These are phyloP conservation scores for Aegilops longissima DNA, from an alignment of 176 grass and related monocot genomes.

Conservation along the genomic window DNA sequence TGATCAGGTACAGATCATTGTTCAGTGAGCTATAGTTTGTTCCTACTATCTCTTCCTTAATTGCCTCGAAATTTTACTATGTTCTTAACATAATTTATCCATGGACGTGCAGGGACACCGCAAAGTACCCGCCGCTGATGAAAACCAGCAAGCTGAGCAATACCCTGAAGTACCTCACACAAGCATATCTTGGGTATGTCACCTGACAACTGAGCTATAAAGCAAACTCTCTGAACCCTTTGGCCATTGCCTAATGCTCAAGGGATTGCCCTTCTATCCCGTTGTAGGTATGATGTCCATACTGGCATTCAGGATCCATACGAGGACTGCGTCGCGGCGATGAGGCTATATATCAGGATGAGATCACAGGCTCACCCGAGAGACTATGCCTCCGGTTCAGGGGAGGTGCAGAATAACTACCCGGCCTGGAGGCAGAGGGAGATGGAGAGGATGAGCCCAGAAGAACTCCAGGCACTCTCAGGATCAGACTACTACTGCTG, in stretches of 20 bases:
- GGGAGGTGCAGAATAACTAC: slow-evolving; percentile 66
- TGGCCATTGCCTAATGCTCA: not conserved
- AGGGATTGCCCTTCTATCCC: not conserved
- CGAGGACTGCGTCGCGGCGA: slow-evolving; percentile 69
- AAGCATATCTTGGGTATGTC: slow-evolving; percentile 87
- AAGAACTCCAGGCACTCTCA: slow-evolving; percentile 71
- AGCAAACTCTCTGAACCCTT: not conserved
- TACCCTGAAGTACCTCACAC: slow-evolving; percentile 78
- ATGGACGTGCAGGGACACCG: slow-evolving; percentile 59
- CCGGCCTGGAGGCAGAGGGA: slow-evolving; percentile 79
- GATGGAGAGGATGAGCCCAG: slow-evolving; percentile 84
- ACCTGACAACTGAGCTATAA: not conserved
- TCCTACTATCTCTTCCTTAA: not conserved
- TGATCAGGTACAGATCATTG: slow-evolving; percentile 50
- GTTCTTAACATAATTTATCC: not conserved
- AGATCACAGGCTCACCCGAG: slow-evolving; percentile 55
- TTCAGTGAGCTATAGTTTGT: not conserved
- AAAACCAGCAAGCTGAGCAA: slow-evolving; percentile 97
- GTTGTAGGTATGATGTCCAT: slow-evolving; percentile 75
- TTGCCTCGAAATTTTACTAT: not conserved
- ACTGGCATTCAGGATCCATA: slow-evolving; percentile 74
- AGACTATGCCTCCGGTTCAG: slow-evolving; percentile 60
- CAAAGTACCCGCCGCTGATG: slow-evolving; percentile 84
- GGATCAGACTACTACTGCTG: slow-evolving; percentile 91
- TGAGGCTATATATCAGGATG: slow-evolving; percentile 80